Percentiles rank a stretch among this genome's conserved stretches.
phyloP scores from a whole-genome alignment of 2,329 filamentous ascomycete species.

The Nothophoma quercina region DNA sequence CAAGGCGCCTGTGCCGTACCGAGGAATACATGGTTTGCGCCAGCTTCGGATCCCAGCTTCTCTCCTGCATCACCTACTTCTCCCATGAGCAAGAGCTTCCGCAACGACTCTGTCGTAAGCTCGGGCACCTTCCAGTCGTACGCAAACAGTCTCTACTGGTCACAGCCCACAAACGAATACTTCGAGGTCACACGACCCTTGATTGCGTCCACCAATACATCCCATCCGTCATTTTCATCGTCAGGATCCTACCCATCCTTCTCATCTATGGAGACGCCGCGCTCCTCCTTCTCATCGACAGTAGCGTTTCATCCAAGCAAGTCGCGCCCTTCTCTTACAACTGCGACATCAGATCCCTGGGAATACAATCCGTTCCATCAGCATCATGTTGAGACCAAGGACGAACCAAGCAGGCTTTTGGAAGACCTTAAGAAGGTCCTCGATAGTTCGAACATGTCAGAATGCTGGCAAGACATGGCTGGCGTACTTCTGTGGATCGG shows the following conservation, averaged over 20 bases:
- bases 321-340: constrained; percentile 7
- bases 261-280: constrained; percentile 18
- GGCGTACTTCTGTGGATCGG: constrained; percentile 50
- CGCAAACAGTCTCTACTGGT: constrained; percentile 12
- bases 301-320: constrained; percentile 2
- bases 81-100: too few species aligned
- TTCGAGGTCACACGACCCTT: constrained; percentile 10
- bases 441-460: constrained; percentile 40
- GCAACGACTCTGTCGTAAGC: constrained; percentile 29
- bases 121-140: constrained; percentile 25
- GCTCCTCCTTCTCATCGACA: not conserved
- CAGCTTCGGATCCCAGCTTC: too few species aligned
- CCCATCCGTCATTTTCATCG: constrained; percentile 3
- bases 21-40: not conserved
- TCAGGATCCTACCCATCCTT: constrained; percentile 11
- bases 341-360: constrained; percentile 3
- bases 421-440: constrained; percentile 32
- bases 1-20: constrained; percentile 12
- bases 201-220: constrained; percentile 13
- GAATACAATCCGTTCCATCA: not conserved
- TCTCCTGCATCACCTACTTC: constrained; percentile 19
- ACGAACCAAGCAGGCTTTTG: constrained; percentile 26
- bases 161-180: constrained; percentile 11
- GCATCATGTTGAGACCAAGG: not conserved
- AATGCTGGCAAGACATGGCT: constrained; percentile 48